Conservation (phyloP, 2,329 filamentous ascomycete species). For the Trichoderma asperellum region DNA sequence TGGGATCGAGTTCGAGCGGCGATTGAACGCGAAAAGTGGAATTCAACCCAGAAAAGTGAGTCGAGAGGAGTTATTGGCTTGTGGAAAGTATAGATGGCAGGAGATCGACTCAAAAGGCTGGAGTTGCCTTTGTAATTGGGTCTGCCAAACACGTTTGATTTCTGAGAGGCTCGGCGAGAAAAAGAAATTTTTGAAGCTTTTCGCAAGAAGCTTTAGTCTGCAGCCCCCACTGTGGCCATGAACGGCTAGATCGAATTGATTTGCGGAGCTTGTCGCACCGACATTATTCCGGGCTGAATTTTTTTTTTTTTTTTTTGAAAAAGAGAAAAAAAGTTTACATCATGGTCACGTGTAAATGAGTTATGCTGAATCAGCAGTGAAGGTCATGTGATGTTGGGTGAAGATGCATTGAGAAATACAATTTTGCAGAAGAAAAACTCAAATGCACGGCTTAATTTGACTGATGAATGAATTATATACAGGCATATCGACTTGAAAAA, state of each 20-base stretch:
- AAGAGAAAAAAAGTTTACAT: neutral
- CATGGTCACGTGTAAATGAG: neutral
- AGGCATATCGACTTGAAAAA: neutral
- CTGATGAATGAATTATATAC: neutral
- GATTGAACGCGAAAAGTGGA: slow-evolving; percentile 5
- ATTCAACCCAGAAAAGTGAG: slow-evolving; percentile 28
- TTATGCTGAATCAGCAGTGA: slow-evolving; percentile 8
- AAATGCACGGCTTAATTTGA: neutral
- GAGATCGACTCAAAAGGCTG: slow-evolving; percentile 28
- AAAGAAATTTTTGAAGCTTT: slow-evolving; percentile 48
- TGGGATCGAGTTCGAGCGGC: neutral
- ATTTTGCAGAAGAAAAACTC: neutral
- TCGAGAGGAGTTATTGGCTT: slow-evolving; percentile 31
- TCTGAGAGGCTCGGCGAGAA: slow-evolving; percentile 33
- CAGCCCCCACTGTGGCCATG: slow-evolving; percentile 29
- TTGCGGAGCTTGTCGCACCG: slow-evolving; percentile 23
- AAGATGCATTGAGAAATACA: neutral
- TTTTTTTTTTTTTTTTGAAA: slow-evolving; percentile 5
- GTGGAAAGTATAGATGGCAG: slow-evolving; percentile 33
- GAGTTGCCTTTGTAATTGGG: slow-evolving; percentile 37
- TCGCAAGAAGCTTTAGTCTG: slow-evolving; percentile 32
- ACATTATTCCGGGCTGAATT: slow-evolving; percentile 29
- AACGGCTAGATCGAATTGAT: slow-evolving; percentile 20
- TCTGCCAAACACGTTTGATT: slow-evolving; percentile 26
- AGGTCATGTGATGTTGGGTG: slow-evolving; percentile 18